Conservation (phyloP, 2,329 filamentous ascomycete species). For the Mycosphaerelloides madeirae region DNA sequence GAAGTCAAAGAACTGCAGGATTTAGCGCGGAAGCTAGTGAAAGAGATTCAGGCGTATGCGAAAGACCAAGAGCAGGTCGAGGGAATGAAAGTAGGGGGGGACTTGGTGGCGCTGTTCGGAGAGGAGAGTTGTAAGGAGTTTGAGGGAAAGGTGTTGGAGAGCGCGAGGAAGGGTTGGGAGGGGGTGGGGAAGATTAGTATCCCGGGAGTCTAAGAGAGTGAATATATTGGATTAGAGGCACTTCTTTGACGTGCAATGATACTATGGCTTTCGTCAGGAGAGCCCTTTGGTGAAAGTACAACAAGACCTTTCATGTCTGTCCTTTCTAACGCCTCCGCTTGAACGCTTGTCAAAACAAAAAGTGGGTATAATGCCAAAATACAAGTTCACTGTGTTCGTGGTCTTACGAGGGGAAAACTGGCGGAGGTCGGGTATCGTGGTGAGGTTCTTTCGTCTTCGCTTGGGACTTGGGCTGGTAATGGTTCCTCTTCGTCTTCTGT, state of each 20-base stretch:
- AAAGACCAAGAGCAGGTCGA: slow-evolving; percentile 17
- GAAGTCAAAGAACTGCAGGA: slow-evolving; percentile 18
- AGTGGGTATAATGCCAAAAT: slow-evolving; percentile 3
- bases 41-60: slow-evolving; percentile 22
- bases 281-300: too few species aligned
- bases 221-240: too few species aligned
- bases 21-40: slow-evolving; percentile 14
- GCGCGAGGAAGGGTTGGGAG: slow-evolving; percentile 29
- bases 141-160: slow-evolving; percentile 17
- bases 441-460: not conserved
- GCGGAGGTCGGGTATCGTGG: not conserved
- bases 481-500: slow-evolving; percentile 26
- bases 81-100: slow-evolving; percentile 8
- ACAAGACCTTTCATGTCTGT: not conserved
- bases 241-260: slow-evolving; percentile 3
- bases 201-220: not conserved
- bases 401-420: not conserved
- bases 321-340: slow-evolving; percentile 8
- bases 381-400: not conserved
- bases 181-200: slow-evolving; percentile 21
- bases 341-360: slow-evolving; percentile 2
- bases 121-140: slow-evolving; percentile 16
- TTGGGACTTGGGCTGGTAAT: not conserved
- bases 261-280: too few species aligned
- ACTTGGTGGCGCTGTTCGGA: slow-evolving; percentile 14